Percentiles rank a stretch among this genome's conserved stretches.
phyloP scores from a whole-genome alignment of 2,329 filamentous ascomycete genomes.

The Aspergillus novofumigatus region DNA sequence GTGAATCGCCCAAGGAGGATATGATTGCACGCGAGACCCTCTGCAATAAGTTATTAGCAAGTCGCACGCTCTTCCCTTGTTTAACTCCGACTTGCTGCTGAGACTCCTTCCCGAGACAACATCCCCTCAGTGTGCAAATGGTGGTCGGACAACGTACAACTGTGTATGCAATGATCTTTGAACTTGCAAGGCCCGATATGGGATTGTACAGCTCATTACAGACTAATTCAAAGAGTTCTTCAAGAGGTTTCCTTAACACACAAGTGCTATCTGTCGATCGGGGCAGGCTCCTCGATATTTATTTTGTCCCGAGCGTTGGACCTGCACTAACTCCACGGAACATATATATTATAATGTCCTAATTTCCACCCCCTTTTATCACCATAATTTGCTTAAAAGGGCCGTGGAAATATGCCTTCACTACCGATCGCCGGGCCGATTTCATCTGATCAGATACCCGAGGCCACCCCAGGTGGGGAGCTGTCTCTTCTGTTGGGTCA shows the following conservation, averaged over 20 bases:
- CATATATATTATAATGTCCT: neutral
- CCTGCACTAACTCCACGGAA: slow-evolving; percentile 8
- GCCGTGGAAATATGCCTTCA: slow-evolving; percentile 12
- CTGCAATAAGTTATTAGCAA: neutral
- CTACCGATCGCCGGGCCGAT: slow-evolving; percentile 18
- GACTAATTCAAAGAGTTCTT: neutral
- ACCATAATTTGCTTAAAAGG: neutral
- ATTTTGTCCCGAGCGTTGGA: neutral
- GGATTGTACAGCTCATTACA: neutral
- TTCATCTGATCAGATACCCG: neutral
- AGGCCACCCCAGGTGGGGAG: neutral
- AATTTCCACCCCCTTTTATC: neutral
- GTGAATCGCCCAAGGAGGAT: neutral
- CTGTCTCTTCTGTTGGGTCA: neutral
- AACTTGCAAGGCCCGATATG: neutral
- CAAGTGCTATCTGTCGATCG: neutral
- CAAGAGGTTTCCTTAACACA: neutral
- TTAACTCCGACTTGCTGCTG: neutral
- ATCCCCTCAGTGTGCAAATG: neutral
- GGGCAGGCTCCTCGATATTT: neutral
- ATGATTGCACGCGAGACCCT: neutral
- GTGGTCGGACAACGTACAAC: neutral
- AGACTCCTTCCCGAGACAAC: neutral
- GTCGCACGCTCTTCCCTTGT: neutral
- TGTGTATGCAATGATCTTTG: neutral